These are phyloP conservation scores for Phytophthora agathidicida DNA, from an alignment of 352 stramenopile genomes.

Conservation along the genomic window DNA sequence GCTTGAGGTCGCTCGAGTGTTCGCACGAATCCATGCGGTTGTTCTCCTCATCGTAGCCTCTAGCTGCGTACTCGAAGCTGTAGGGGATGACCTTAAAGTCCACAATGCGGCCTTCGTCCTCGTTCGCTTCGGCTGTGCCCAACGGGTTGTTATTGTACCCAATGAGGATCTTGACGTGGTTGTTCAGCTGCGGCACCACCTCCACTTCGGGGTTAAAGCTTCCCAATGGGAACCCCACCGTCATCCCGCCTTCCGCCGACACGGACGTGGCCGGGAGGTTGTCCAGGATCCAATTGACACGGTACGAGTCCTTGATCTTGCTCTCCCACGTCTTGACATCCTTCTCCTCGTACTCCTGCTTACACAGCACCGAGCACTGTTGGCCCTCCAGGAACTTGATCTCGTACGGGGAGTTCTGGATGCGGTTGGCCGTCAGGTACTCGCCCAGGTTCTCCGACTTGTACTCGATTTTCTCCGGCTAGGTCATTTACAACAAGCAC, in stretches of 20 bases:
- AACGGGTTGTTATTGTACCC: conserved; percentile 95
- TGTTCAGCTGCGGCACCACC: conserved; percentile 95
- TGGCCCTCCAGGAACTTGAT: conserved; percentile 90
- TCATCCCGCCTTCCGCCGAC: conserved; percentile 65
- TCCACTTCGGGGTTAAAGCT: conserved; percentile 92
- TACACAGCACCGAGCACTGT: conserved; percentile 74
- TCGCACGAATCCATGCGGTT: conserved; percentile 84
- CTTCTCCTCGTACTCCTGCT: conserved; percentile 92
- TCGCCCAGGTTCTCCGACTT: conserved; percentile 99
- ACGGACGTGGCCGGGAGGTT: conserved; percentile 94
- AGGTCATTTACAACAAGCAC: conserved; percentile 1
- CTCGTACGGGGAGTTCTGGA: conserved; percentile 98
- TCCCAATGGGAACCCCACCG: conserved; percentile 88
- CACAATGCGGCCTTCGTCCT: conserved; percentile 96
- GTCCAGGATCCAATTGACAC: conserved; percentile 99
- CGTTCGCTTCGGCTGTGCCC: conserved; percentile 46
- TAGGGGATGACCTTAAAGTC: conserved; percentile 98
- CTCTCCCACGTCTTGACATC: conserved; percentile 91
- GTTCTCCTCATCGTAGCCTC: conserved; percentile 59
- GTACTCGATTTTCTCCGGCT: conserved; percentile 93
- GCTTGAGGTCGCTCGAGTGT: conserved; percentile 65
- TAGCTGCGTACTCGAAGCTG: conserved; percentile 94
- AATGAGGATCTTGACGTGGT: conserved; percentile 99
- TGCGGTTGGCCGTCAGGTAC: conserved; percentile 98
- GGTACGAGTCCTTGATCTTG: conserved; percentile 97